phyloP scores from a whole-genome alignment of 176 grass and related monocot species.

The Phyllostachys edulis region DNA sequence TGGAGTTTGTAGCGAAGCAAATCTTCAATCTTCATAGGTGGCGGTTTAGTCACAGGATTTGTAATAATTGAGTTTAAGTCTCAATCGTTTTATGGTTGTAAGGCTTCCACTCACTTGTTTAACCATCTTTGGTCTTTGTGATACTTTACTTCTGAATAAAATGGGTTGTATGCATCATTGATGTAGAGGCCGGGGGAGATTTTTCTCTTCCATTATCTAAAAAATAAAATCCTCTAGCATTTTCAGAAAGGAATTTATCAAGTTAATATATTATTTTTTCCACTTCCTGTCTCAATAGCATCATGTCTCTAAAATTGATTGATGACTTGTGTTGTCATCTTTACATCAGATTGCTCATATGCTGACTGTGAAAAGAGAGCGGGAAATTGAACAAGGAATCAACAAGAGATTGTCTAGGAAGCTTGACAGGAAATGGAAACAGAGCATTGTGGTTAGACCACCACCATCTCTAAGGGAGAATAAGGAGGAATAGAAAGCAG shows the following conservation, averaged over 20 bases:
- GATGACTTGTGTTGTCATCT: slow-evolving; percentile 17
- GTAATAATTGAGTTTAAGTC: too few relatives aligned
- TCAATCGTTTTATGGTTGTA: too few relatives aligned
- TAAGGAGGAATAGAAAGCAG: slow-evolving; percentile 60
- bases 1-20: too few relatives aligned
- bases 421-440: slow-evolving; percentile 98
- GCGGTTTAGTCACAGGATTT: too few relatives aligned
- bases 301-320: slow-evolving; percentile 15
- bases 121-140: too few relatives aligned
- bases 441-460: slow-evolving; percentile 76
- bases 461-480: slow-evolving; percentile 88
- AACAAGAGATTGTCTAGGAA: slow-evolving; percentile 93
- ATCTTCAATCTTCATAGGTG: too few relatives aligned
- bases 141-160: too few relatives aligned
- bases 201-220: too few relatives aligned
- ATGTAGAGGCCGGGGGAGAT: too few relatives aligned
- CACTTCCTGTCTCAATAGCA: not conserved
- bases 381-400: slow-evolving; percentile 91
- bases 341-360: slow-evolving; percentile 79
- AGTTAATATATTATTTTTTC: not conserved
- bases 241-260: slow-evolving; percentile 9
- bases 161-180: too few relatives aligned
- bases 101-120: too few relatives aligned
- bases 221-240: not conserved
- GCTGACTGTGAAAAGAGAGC: slow-evolving; percentile 93